Evolutionary conservation across 345 rosid species (phyloP).

Genomic region (Gossypium anomalum): DNA sequence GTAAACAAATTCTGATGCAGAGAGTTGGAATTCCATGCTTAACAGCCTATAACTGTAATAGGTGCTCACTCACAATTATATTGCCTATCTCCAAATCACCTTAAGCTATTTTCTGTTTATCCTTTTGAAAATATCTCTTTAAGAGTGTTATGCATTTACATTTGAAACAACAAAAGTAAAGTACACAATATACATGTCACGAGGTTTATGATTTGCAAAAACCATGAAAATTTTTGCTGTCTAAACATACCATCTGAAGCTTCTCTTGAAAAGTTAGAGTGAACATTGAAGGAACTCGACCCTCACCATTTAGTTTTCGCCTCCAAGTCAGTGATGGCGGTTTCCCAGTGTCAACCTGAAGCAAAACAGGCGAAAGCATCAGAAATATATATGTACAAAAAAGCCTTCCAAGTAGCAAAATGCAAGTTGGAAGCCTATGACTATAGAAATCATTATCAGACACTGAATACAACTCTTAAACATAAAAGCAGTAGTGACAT

Average conservation of each 20-base stretch:
- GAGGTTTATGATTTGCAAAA: background rate
- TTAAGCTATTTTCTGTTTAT: background rate
- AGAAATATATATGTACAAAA: background rate
- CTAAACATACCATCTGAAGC: conserved; percentile 50
- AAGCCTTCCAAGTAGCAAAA: background rate
- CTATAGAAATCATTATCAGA: background rate
- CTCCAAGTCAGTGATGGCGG: conserved; percentile 64
- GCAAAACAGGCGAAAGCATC: conserved; percentile 9
- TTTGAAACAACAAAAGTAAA: background rate
- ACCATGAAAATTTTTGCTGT: background rate
- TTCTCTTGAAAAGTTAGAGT: conserved; percentile 46
- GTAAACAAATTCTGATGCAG: background rate
- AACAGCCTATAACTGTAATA: background rate
- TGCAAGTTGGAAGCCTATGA: background rate
- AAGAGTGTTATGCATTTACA: background rate
- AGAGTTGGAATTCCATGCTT: background rate
- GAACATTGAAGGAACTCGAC: conserved; percentile 36
- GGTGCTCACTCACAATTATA: background rate
- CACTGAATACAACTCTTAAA: background rate
- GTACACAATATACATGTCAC: background rate
- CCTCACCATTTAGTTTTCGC: conserved; percentile 41
- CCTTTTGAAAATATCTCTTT: background rate
- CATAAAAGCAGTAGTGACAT: background rate
- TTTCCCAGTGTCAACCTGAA: conserved; percentile 51
- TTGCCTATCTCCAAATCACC: background rate